Evolutionary conservation across 23 red algal species (phyloP), one percentile per base, ranked within the genome.

Genomic region (Gracilaria gracilis): DNA sequence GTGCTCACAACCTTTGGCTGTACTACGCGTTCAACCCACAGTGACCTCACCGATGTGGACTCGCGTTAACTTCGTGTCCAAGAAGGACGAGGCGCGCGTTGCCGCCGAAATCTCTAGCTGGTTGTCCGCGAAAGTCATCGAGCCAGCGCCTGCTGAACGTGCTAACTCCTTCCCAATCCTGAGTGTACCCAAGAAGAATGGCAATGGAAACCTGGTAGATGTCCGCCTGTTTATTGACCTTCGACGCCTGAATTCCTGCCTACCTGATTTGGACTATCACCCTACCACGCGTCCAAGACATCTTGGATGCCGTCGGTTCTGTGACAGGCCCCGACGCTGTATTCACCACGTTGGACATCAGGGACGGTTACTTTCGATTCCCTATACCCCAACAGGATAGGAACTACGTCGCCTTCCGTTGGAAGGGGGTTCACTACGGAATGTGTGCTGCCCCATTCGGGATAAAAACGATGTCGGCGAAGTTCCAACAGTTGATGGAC

Each of bases 301-400:
- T n/a, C 47, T 32, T 79, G 2, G 32, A 79, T 49, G 15, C 74
- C 50, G 17, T 51, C 33, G 38, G 74, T 55, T 79, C 39, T 79
- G 12, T 51, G 23, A 13, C 74, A 6, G 74, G 40, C 23, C 28
- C 39, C 27, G 16, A 50, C 14, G 74, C 74, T 32, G 38, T 79
- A 27, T 79, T 50, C 40, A 79, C 74, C 38, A 79, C 74, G 0
- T 51, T 79, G 32, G 74, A 49, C 54, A 79, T 79, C 9, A 79
- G 33, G 23, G 33, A 79, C 38, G 74, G 74, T 19, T 79, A 49
- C 16, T 79, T 79, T 13, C 14, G 14, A 49, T 79, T n/a, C n/a
- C n/a, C n/a, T n/a, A n/a, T n/a, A n/a, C n/a, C n/a, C n/a, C n/a
- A n/a, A n/a, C n/a, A n/a, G n/a, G n/a, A n/a, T n/a, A n/a, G n/a